Percentiles rank a stretch among this genome's conserved stretches.
Evolutionary conservation across 2,329 filamentous ascomycete species (phyloP).

Genomic region (Beauveria sp.): DNA sequence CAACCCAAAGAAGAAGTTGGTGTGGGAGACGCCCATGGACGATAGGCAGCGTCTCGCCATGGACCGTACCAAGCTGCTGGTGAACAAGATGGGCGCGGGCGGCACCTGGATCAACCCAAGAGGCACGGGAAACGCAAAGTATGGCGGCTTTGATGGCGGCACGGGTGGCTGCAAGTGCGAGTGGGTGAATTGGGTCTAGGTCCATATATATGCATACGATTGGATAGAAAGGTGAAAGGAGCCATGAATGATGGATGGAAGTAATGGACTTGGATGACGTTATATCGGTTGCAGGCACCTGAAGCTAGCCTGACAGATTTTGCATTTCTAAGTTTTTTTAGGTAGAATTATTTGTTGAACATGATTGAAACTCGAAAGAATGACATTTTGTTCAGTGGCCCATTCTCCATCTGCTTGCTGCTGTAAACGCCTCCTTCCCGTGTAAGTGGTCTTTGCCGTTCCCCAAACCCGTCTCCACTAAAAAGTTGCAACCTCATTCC

Average conservation of each 20-base stretch:
- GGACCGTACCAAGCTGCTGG: conserved; percentile 35
- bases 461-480: neutral
- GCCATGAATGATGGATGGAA: neutral
- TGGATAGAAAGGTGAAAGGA: neutral
- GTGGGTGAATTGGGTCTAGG: conserved; percentile 46
- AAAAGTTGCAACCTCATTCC: neutral
- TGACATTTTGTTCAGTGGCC: neutral
- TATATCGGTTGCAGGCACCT: neutral
- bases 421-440: neutral
- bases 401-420: neutral
- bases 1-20: conserved; percentile 40
- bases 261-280: neutral
- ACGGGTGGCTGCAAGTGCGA: conserved; percentile 54
- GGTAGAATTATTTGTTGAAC: neutral
- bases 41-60: conserved; percentile 36
- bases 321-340: neutral
- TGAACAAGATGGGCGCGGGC: conserved; percentile 41
- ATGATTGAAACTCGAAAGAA: neutral
- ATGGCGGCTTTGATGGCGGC: conserved; percentile 57
- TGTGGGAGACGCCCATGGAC: conserved; percentile 46
- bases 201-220: neutral
- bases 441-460: neutral
- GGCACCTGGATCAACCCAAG: conserved; percentile 47
- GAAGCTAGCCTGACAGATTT: neutral
- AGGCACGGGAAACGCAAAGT: conserved; percentile 32